Evolutionary conservation across 2,329 filamentous ascomycete species (phyloP).

Genomic region (Nectriaceae sp.): DNA sequence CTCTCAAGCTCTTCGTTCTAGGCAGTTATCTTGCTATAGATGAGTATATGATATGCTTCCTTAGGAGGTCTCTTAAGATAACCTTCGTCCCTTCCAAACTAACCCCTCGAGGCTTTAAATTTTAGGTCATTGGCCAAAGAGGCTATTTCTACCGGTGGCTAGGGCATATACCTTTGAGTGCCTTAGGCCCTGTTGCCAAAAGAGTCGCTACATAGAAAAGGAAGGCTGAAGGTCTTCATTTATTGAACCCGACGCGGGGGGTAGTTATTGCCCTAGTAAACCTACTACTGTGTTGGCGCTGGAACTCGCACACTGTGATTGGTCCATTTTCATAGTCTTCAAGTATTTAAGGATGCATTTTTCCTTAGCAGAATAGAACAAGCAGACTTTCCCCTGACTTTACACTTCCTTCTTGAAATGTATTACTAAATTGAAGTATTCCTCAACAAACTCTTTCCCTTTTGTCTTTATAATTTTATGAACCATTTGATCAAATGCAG

Average conservation of each 20-base stretch:
- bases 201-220: neutral
- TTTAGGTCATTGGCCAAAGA: slow-evolving; percentile 14
- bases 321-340: slow-evolving; percentile 18
- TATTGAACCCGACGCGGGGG: slow-evolving; percentile 7
- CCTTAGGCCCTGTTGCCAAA: neutral
- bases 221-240: neutral
- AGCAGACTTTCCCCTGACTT: slow-evolving; percentile 1
- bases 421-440: slow-evolving; percentile 1
- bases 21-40: slow-evolving; percentile 6
- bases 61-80: neutral
- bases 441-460: neutral
- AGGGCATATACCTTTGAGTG: slow-evolving; percentile 3
- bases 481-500: neutral
- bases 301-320: slow-evolving; percentile 12
- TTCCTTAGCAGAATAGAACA: slow-evolving; percentile 4
- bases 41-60: slow-evolving; percentile 7
- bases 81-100: slow-evolving; percentile 5
- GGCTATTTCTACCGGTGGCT: slow-evolving; percentile 13
- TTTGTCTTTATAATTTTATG: no score
- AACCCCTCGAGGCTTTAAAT: slow-evolving; percentile 11
- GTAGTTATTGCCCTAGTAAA: slow-evolving; percentile 17
- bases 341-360: slow-evolving; percentile 7
- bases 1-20: neutral
- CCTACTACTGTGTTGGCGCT: no score
- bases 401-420: no score